Base-by-base conservation (phyloP, 352 stramenopile genomes). In the Saprolegnia diclina region DNA sequence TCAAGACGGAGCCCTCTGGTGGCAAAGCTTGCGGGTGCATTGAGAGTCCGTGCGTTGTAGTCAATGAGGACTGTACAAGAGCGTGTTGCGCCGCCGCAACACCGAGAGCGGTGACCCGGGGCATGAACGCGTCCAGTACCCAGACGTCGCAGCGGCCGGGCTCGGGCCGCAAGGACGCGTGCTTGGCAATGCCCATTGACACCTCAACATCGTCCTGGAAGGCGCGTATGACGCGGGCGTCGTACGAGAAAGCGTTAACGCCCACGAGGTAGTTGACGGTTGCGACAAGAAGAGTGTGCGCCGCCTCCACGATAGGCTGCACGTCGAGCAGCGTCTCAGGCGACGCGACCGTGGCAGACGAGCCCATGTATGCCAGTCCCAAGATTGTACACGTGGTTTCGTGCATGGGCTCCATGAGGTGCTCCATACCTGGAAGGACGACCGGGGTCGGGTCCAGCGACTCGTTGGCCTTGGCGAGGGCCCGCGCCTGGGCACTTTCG, bases 231-330 rank as follows among this genome's bases (percentile, higher is more conserved):
- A 89, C 68, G 1, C 52, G 63, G 21, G 90, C 72, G 35, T 93
- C 72, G 64, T 87, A 85, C 35, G 85, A 91, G 48, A 89, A 80
- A 21, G 82, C 85, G 50, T 91, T 91, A 44, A 91, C 72, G 0
- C 64, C 66, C 1, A 93, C 14, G 40, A 87, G 69, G 38, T 83
- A 79, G 14, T 73, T 81, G 7, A 83, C 74, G 0, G 82, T 67
- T 0, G 79, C 78, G 6, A 87, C 71, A 24, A 87, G 56, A 1
- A 93, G 56, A 35, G 82, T 84, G 64, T 91, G 83, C 29, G 83
- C 75, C 26, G 73, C 73, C 45, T 76, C 73, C 3, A 90, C 61
- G 13, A 92, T 71, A 16, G 82, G 73, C 22, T 80, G 70, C 48
- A 87, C 80, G 13, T 73, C 59, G 55, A n/a, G 4, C 64, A 59